Evolutionary conservation across 192 early-diverging fungal genomes (phyloP).

Genomic region (Coemansia sp.): DNA sequence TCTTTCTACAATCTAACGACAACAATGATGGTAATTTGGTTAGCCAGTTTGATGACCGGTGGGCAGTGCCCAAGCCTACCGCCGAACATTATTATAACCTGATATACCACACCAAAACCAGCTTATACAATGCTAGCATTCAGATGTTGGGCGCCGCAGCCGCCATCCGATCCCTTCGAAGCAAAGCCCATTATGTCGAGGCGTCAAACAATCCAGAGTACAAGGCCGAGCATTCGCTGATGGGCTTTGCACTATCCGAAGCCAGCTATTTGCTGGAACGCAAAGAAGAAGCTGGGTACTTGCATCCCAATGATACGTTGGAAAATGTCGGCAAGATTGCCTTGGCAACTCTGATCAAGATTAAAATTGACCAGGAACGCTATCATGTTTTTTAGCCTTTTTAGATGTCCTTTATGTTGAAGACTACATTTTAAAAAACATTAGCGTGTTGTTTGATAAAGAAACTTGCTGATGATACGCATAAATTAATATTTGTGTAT

Average conservation of each 20-base stretch:
- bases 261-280: constrained; percentile 16
- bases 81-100: constrained; percentile 36
- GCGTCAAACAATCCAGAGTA: constrained; percentile 7
- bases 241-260: constrained; percentile 27
- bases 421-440: background rate
- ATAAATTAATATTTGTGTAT: too few relatives aligned
- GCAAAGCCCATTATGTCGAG: constrained; percentile 5
- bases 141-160: constrained; percentile 39
- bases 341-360: constrained; percentile 35
- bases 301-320: constrained; percentile 23
- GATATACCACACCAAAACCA: constrained; percentile 18
- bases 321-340: constrained; percentile 29
- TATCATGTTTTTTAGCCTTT: background rate
- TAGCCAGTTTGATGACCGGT: constrained; percentile 23
- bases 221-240: constrained; percentile 19
- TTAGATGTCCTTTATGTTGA: too few relatives aligned
- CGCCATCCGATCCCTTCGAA: constrained; percentile 18
- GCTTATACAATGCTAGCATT: constrained; percentile 20
- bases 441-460: background rate
- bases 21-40: constrained; percentile 8
- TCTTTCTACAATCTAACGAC: background rate
- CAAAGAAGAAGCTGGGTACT: constrained; percentile 12
- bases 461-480: too few relatives aligned
- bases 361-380: constrained; percentile 36
- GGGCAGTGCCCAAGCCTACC: constrained; percentile 18